Base-by-base conservation (phyloP, 2,329 filamentous ascomycete species). In the Penicillium sp. region DNA sequence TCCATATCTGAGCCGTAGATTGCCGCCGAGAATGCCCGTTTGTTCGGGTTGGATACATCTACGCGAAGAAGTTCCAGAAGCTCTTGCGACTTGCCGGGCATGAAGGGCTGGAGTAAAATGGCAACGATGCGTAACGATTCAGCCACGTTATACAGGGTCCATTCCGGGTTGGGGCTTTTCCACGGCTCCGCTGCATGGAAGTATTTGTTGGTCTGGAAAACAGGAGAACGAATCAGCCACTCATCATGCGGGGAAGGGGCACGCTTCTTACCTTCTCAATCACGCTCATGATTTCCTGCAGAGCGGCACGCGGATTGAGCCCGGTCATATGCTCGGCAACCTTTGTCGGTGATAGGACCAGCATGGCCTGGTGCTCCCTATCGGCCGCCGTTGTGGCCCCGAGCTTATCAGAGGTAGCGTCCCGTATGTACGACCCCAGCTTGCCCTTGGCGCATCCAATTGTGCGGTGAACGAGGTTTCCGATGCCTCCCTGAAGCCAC, bases 101-200 rank as follows among this genome's bases (percentile, higher is more conserved):
- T 95, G 62, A 90, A 87, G 1, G 93, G 89, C 67, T 95, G 90
- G 36, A 98, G 73, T 38, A 97, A 74, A 57, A 98, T 95, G 11
- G 84, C 88, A 0, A 77, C 74, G 20, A 96, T 80, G 29, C 93
- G 85, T 38, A 96, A 66, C 4, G 85, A 79, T 69, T 98, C 93
- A 7, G 84, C 79, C 35, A 77, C 75, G 35, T 85, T 76, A 65
- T 81, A 96, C 23, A 98, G 75, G 29, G 79, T 77, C 56, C 76
- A 73, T 54, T 84, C 72, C 13, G 84, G 69, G 2, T 76, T 67
- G 36, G 64, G 68, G 27, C 68, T 68, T 3, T 71, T 63, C 91
- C 91, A 97, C 0, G 89, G 89, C 32, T 75, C 75, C 6, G 77
- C 71, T 9, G 78, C 70, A 26, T 81, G 75, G 14, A 96, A 69